Base-by-base conservation (phyloP, 225 moss, liverwort and hornwort species). In the Physcomitrellopsis africana region DNA sequence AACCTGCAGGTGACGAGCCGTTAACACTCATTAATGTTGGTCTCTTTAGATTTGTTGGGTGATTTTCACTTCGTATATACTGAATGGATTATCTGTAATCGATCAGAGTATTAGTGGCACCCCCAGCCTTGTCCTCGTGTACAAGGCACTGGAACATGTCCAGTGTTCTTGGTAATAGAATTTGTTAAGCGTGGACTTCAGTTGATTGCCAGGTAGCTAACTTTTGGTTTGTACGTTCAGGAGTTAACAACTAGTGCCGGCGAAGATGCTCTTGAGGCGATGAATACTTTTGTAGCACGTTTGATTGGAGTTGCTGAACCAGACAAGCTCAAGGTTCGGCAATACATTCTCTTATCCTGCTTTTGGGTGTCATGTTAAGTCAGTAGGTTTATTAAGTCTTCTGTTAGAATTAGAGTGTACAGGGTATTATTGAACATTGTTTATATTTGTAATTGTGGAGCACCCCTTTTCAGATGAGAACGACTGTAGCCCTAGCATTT, bases 251-350 rank as follows among this genome's bases (percentile, higher is more conserved):
- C 90, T 15, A 96, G 94, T 76, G 96, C 96, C 51, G 96, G 96
- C 79, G 96, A 92, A 73, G 96, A 96, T 87, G 92, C 96, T 23
- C 79, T 96, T 57, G 96, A 96, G 81, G 96, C 96, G 46, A 96
- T 96, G 96, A 94, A 94, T 76, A 92, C 94, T 47, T 96, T 96
- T 29, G 87, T 96, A 14, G 67, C 74, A 44, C 96, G 96, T 22
- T 62, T 96, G 63, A 92, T 96, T 76, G 96, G 96, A 19, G 86
- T 91, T 45, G 81, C 83, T 43, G 96, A 96, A 1, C 85, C 96
- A 73, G 72, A 86, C 37, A 92, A 96, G 68, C 79, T 94, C 1
- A 96, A 96, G 93, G 93, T 93, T 68, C 45, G 51, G 27, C 56
- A 37, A 37, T 7, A 62, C 45, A 46, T 37, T 24, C 14, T 32